Evolutionary conservation across 1,139 yeast species (phyloP).

Genomic region (Taiozyma sp.): DNA sequence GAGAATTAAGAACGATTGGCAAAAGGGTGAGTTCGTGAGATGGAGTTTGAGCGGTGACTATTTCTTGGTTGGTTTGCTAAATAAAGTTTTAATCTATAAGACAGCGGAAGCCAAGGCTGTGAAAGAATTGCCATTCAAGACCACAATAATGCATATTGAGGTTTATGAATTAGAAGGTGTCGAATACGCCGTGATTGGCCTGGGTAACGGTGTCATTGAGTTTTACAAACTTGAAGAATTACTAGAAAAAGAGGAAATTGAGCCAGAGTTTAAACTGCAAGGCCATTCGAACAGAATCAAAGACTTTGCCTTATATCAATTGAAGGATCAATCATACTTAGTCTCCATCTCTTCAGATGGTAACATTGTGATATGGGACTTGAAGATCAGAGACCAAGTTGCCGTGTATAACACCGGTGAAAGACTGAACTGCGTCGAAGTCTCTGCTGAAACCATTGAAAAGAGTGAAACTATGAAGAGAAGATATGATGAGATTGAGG

Average conservation of each 20-base stretch:
- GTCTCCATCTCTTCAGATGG: constrained; percentile 93
- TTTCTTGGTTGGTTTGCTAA: constrained; percentile 72
- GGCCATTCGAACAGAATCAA: constrained; percentile 90
- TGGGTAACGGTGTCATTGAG: constrained; percentile 66
- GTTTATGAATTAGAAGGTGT: constrained; percentile 38
- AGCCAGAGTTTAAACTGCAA: constrained; percentile 52
- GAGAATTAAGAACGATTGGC: constrained; percentile 70
- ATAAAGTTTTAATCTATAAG: constrained; percentile 60
- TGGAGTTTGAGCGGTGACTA: constrained; percentile 60
- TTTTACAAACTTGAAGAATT: constrained; percentile 44
- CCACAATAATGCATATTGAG: constrained; percentile 69
- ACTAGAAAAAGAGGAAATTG: constrained; percentile 29
- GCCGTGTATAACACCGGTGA: constrained; percentile 95
- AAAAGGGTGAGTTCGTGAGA: constrained; percentile 60
- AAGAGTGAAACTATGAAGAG: constrained; percentile 68
- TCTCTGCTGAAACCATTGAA: constrained; percentile 77
- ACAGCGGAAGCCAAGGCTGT: constrained; percentile 60
- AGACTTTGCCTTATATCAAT: constrained; percentile 55
- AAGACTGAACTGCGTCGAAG: constrained; percentile 79
- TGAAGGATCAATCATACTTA: constrained; percentile 45
- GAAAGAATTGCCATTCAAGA: constrained; percentile 39
- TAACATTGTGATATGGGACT: constrained; percentile 85
- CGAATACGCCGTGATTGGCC: constrained; percentile 64
- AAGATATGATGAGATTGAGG: constrained; percentile 42
- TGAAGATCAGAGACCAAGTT: constrained; percentile 63